phyloP scores from a whole-genome alignment of 192 early-diverging fungal species.

The Coemansia sp. region DNA sequence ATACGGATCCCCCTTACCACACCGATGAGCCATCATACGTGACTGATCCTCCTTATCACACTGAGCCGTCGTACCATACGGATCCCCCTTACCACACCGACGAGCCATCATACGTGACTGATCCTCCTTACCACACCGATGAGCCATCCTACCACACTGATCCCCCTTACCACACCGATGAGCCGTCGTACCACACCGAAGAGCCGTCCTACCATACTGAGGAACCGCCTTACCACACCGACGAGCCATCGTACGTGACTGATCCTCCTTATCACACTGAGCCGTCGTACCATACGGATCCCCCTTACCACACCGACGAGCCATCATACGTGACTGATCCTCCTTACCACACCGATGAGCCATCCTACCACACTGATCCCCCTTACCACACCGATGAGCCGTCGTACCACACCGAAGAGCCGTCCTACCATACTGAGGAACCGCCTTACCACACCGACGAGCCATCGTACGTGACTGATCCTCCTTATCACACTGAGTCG shows the following conservation, averaged over 20 bases:
- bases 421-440: background rate
- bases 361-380: background rate
- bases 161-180: background rate
- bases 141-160: background rate
- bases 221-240: constrained; percentile 13
- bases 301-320: constrained; percentile 8
- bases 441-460: background rate
- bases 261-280: background rate
- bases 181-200: constrained; percentile 13
- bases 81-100: too few relatives aligned
- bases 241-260: constrained; percentile 1
- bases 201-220: constrained; percentile 4
- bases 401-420: too few relatives aligned
- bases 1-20: background rate
- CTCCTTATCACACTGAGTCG: background rate
- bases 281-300: background rate
- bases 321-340: constrained; percentile 3
- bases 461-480: background rate
- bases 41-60: constrained; percentile 17
- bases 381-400: constrained; percentile 11
- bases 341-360: constrained; percentile 1
- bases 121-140: constrained; percentile 11
- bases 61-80: background rate
- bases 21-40: background rate
- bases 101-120: constrained; percentile 3